Evolutionary conservation across 1,139 yeast genomes (phyloP).

Genomic region (Pneumocystis canis): DNA sequence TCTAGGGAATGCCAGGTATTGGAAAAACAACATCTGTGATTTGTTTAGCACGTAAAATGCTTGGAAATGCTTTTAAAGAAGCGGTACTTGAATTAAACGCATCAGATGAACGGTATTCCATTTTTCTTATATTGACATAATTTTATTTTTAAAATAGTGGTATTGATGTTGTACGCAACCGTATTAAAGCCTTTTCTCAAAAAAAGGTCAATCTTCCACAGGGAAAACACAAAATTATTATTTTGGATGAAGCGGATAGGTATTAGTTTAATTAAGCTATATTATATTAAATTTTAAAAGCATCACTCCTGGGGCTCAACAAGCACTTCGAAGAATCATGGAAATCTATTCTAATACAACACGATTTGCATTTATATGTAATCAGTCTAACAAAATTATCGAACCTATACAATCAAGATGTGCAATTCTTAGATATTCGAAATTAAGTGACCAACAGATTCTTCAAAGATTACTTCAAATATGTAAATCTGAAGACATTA

Average conservation of each 20-base stretch:
- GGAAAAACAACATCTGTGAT: slow-evolving; percentile 92
- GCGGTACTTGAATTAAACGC: slow-evolving; percentile 92
- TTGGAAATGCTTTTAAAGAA: slow-evolving; percentile 59
- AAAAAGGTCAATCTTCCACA: slow-evolving; percentile 62
- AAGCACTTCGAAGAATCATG: slow-evolving; percentile 93
- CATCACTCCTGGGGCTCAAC: slow-evolving; percentile 98
- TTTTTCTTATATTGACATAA: background rate
- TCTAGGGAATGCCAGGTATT: slow-evolving; percentile 66
- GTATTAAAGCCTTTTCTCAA: slow-evolving; percentile 90
- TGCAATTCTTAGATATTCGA: slow-evolving; percentile 76
- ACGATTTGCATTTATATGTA: slow-evolving; percentile 94
- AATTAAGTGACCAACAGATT: slow-evolving; percentile 72
- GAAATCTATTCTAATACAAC: slow-evolving; percentile 88
- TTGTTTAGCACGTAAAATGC: slow-evolving; percentile 71
- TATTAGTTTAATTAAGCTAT: background rate
- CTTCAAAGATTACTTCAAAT: slow-evolving; percentile 62
- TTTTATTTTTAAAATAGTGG: slow-evolving; percentile 22
- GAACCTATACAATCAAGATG: slow-evolving; percentile 96
- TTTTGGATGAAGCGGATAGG: slow-evolving; percentile 78
- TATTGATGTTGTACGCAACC: slow-evolving; percentile 81
- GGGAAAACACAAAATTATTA: slow-evolving; percentile 76
- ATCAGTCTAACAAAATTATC: slow-evolving; percentile 81
- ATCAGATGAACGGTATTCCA: slow-evolving; percentile 66
- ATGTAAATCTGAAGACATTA: slow-evolving; percentile 51
- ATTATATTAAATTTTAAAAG: slow-evolving; percentile 25